These are phyloP conservation scores for Komagataella populi DNA, from an alignment of 805 yeast genomes.

Conservation along the genomic window DNA sequence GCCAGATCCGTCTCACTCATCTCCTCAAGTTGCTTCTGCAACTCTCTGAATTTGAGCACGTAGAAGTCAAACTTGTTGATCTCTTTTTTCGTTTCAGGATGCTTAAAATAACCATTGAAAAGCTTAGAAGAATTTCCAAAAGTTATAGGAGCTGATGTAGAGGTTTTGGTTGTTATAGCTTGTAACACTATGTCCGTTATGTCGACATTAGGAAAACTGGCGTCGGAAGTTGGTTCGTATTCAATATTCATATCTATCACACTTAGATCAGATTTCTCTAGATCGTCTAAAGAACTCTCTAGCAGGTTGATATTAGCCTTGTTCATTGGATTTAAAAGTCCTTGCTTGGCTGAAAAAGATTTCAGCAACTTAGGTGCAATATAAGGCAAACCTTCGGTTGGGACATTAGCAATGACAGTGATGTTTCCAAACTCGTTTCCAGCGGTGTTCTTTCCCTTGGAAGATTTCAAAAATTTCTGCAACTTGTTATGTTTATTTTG, in stretches of 20 bases:
- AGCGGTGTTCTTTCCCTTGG: not conserved
- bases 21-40: not conserved
- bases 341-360: constrained; percentile 1
- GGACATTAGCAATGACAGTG: constrained; percentile 1
- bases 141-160: not conserved
- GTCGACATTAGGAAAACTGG: not conserved
- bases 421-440: constrained; percentile 1
- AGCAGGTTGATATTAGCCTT: constrained; percentile 2
- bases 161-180: not conserved
- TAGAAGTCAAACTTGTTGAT: not conserved
- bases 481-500: not conserved
- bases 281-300: constrained; percentile 1
- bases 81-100: not conserved
- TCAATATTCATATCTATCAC: constrained; percentile 2
- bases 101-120: not conserved
- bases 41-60: not conserved
- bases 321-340: not conserved
- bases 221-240: constrained; percentile 1
- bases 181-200: not conserved
- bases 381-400: constrained; percentile 6
- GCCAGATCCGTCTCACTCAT: not conserved
- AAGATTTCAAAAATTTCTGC: not conserved
- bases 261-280: constrained; percentile 3
- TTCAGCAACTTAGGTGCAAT: constrained; percentile 3
- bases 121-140: not conserved